phyloP scores from a whole-genome alignment of 1,139 yeast genomes.

The Debaryomyces nepalensis region DNA sequence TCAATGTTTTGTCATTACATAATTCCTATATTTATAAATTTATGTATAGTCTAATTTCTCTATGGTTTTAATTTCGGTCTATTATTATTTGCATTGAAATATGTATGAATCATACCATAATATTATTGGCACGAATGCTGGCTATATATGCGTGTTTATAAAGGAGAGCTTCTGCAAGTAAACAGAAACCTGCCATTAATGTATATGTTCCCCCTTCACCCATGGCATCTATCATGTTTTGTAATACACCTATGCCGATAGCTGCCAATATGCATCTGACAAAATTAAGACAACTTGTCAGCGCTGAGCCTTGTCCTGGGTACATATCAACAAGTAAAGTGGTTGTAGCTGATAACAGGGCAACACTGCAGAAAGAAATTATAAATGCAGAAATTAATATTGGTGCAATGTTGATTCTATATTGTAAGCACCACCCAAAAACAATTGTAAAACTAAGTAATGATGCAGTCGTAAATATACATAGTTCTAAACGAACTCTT shows the following conservation, averaged over 20 bases:
- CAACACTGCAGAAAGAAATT: constrained; percentile 34
- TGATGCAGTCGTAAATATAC: constrained; percentile 29
- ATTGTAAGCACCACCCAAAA: constrained; percentile 48
- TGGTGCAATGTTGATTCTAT: constrained; percentile 28
- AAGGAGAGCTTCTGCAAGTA: constrained; percentile 2
- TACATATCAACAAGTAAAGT: constrained; percentile 44
- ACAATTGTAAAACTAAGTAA: constrained; percentile 36
- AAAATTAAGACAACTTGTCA: constrained; percentile 43
- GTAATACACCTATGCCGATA: constrained; percentile 36
- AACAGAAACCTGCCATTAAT: constrained; percentile 35
- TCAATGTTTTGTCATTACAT: constrained; percentile 8
- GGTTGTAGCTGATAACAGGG: constrained; percentile 34
- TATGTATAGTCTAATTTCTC: constrained; percentile 3
- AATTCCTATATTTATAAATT: constrained; percentile 4
- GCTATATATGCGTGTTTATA: not conserved
- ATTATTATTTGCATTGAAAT: not conserved
- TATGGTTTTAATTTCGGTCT: constrained; percentile 10
- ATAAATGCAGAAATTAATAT: constrained; percentile 38
- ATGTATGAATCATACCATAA: not conserved
- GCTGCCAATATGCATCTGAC: constrained; percentile 45
- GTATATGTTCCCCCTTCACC: constrained; percentile 45
- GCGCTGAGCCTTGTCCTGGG: constrained; percentile 39
- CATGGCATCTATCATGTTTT: constrained; percentile 33
- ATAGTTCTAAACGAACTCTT: constrained; percentile 33
- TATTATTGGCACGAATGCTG: no score